phyloP scores from a whole-genome alignment of 768 basidiomycete species.

The Tephrocybe sp. region DNA sequence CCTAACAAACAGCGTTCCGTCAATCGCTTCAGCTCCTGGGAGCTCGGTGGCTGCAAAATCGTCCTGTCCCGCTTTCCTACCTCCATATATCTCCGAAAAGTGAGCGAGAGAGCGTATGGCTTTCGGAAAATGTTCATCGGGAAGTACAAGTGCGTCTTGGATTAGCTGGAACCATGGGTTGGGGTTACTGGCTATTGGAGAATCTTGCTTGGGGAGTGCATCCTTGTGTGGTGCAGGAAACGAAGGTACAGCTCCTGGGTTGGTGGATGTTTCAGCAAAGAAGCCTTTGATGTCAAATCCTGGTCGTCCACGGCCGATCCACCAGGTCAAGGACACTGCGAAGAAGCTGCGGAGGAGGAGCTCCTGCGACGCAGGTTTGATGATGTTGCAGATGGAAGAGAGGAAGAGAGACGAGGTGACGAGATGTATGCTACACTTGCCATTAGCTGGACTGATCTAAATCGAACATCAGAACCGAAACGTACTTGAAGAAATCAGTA shows the following conservation, averaged over 20 bases:
- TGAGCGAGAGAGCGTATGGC: constrained; percentile 37
- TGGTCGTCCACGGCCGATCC: constrained; percentile 33
- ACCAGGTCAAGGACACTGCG: constrained; percentile 36
- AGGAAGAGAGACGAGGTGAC: constrained; percentile 61
- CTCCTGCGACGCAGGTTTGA: constrained; percentile 37
- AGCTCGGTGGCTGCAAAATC: constrained; percentile 31
- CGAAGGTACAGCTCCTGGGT: constrained; percentile 16
- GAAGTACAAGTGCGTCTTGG: constrained; percentile 51
- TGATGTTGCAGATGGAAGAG: constrained; percentile 33
- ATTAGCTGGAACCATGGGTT: constrained; percentile 64
- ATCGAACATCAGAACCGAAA: constrained; percentile 12
- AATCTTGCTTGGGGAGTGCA: constrained; percentile 26
- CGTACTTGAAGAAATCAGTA: constrained; percentile 62
- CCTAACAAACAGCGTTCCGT: constrained; percentile 53
- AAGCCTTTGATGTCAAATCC: constrained; percentile 42
- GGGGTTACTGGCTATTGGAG: constrained; percentile 36
- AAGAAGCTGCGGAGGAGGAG: constrained; percentile 53
- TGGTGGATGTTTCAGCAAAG: constrained; percentile 30
- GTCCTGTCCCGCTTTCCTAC: constrained; percentile 23
- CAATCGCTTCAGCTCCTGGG: constrained; percentile 43
- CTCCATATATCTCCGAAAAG: constrained; percentile 28
- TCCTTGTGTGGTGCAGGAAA: constrained; percentile 24
- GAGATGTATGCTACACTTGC: constrained; percentile 43
- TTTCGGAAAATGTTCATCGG: constrained; percentile 51
- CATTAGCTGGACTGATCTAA: not conserved